Percentiles rank a stretch among this genome's conserved stretches.
phyloP scores from a whole-genome alignment of 257 asterid genomes.

The Fraxinus anomala region DNA sequence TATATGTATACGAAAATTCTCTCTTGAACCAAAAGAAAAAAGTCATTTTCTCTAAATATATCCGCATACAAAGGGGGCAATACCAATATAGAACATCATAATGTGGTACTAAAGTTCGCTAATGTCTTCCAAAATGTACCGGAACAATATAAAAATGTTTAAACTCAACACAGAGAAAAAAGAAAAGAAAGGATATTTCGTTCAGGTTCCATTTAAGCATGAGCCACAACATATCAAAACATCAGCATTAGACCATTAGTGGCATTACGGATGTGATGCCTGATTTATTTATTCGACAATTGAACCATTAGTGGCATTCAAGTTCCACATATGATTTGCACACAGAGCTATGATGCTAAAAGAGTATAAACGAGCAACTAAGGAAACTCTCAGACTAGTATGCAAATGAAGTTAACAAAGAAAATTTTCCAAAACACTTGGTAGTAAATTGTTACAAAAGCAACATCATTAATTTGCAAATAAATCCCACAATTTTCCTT shows the following conservation, averaged over 20 bases:
- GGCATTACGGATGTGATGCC: not conserved
- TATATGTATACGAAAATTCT: no score
- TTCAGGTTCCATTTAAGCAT: no score
- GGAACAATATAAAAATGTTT: no score
- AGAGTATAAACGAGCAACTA: not conserved
- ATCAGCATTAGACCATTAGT: not conserved
- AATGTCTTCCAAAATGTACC: no score
- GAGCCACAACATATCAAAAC: not conserved
- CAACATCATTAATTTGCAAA: constrained; percentile 16
- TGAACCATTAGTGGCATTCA: not conserved
- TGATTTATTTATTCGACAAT: not conserved
- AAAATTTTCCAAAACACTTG: not conserved
- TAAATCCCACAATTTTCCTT: constrained; percentile 35
- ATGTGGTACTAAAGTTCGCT: no score
- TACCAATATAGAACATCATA: no score
- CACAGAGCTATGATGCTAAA: not conserved
- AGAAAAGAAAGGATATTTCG: no score
- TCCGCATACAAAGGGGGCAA: no score
- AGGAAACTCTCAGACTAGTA: not conserved
- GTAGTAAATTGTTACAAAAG: not conserved
- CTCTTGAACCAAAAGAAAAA: no score
- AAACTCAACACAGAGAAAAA: no score
- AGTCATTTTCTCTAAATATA: no score
- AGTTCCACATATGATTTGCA: not conserved
- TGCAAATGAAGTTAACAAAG: not conserved